Percentiles rank a stretch among this genome's conserved stretches.
phyloP scores from a whole-genome alignment of 2,329 filamentous ascomycete genomes.

The Ascocoryne sarcoides region DNA sequence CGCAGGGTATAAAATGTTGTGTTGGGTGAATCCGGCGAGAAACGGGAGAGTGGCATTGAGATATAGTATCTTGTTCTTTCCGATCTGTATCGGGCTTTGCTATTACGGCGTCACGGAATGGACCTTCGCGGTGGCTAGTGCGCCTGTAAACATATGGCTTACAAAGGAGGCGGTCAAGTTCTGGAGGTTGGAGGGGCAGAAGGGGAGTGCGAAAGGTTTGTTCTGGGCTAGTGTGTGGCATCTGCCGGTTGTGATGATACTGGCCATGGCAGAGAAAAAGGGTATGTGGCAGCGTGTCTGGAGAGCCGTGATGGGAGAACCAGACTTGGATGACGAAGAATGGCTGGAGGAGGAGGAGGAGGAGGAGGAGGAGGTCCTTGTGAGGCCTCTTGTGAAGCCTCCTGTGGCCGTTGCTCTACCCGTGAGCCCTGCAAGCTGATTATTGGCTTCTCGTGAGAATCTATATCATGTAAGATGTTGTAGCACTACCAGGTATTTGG shows the following conservation, averaged over 20 bases:
- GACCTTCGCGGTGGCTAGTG: conserved; percentile 73
- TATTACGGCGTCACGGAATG: conserved; percentile 75
- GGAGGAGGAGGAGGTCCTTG: conserved; percentile 30
- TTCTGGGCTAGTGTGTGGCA: conserved; percentile 99
- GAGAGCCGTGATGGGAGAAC: conserved; percentile 53
- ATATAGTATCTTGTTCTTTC: conserved; percentile 79
- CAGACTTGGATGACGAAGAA: conserved; percentile 47
- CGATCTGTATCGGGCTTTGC: conserved; percentile 74
- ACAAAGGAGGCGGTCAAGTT: conserved; percentile 70
- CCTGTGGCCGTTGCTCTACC: conserved; percentile 10
- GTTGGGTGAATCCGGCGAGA: conserved; percentile 76
- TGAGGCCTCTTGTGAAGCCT: conserved; percentile 7
- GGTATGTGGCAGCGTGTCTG: conserved; percentile 82
- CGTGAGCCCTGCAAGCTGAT: too few species aligned
- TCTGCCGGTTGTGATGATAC: conserved; percentile 77
- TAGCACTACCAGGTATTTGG: too few species aligned
- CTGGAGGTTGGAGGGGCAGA: conserved; percentile 68
- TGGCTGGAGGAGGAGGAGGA: conserved; percentile 47
- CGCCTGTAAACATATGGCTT: conserved; percentile 81
- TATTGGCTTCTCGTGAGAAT: too few species aligned
- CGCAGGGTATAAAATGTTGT: conserved; percentile 63
- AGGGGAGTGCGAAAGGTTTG: conserved; percentile 70
- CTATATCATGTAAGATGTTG: too few species aligned
- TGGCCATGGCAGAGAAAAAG: conserved; percentile 89
- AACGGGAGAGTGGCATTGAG: conserved; percentile 82